Percentiles rank a stretch among this genome's conserved stretches.
Conservation (phyloP, 371 early-diverging fungal species). For the Rhizopus arrhizus region DNA sequence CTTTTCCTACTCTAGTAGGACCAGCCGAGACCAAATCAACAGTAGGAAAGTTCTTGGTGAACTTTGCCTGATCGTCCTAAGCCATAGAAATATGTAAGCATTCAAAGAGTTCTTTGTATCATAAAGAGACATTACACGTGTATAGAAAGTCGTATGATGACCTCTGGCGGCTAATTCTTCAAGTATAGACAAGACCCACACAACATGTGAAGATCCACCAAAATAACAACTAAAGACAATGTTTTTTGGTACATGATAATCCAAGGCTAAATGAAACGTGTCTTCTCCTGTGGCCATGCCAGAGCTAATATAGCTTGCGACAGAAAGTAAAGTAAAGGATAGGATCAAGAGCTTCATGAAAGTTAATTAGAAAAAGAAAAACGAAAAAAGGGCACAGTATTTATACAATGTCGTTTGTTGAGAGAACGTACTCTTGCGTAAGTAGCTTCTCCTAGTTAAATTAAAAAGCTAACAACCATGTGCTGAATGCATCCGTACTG, state of each 20-base stretch:
- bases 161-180: slow-evolving; percentile 21
- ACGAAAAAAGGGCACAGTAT: no score
- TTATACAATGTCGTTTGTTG: no score
- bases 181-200: slow-evolving; percentile 22
- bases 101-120: not conserved
- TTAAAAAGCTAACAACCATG: no score
- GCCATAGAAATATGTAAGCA: not conserved
- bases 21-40: slow-evolving; percentile 24
- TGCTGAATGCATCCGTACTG: no score
- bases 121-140: slow-evolving; percentile 10
- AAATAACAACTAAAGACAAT: slow-evolving; percentile 10
- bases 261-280: no score
- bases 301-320: no score
- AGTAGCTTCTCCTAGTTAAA: no score
- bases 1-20: not conserved
- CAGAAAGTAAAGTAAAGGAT: no score
- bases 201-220: slow-evolving; percentile 25
- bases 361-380: no score
- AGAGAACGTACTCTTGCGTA: no score
- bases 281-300: no score
- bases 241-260: slow-evolving; percentile 7
- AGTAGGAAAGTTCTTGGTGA: slow-evolving; percentile 18
- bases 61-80: slow-evolving; percentile 19
- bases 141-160: slow-evolving; percentile 9
- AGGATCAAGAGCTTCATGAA: no score